Evolutionary conservation across 2,329 filamentous ascomycete species (phyloP).

Genomic region (Ceratocystiopsis sp.): DNA sequence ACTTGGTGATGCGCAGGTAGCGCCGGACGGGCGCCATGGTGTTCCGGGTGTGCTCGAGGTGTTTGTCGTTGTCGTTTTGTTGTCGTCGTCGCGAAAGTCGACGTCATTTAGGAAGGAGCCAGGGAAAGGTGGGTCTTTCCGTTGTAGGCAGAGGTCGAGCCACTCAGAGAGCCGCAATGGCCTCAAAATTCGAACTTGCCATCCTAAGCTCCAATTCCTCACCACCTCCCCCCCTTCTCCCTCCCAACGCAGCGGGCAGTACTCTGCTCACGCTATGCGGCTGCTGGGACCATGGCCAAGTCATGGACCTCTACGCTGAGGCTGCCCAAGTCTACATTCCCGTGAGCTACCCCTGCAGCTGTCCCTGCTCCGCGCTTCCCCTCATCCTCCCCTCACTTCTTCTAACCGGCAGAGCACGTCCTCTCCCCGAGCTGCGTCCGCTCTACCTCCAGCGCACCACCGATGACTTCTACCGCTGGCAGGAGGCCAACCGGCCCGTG

Average conservation of each 20-base stretch:
- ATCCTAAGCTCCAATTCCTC: neutral
- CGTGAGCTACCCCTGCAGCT: slow-evolving; percentile 26
- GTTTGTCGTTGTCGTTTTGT: neutral
- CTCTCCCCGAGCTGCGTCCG: slow-evolving; percentile 29
- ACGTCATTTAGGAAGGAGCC: too few relatives aligned
- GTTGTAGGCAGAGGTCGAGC: too few relatives aligned
- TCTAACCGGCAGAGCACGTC: slow-evolving; percentile 27
- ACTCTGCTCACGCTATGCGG: slow-evolving; percentile 2
- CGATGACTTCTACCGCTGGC: slow-evolving; percentile 83
- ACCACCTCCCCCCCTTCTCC: neutral
- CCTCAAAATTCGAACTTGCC: neutral
- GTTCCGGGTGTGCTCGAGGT: too few relatives aligned
- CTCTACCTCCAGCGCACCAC: slow-evolving; percentile 59
- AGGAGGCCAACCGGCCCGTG: slow-evolving; percentile 38
- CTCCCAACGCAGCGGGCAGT: too few relatives aligned
- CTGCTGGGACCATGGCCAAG: slow-evolving; percentile 25
- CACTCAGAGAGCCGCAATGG: too few relatives aligned
- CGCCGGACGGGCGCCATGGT: slow-evolving; percentile 73
- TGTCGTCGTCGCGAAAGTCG: neutral
- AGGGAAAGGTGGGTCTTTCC: too few relatives aligned
- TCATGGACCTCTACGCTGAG: slow-evolving; percentile 60
- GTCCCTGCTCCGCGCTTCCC: too few relatives aligned
- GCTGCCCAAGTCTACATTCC: slow-evolving; percentile 59
- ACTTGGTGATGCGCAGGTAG: slow-evolving; percentile 81
- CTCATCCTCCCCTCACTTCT: neutral